Percentiles rank a stretch among this genome's conserved stretches.
Evolutionary conservation across 805 yeast species (phyloP).

Genomic region (Clavispora vitiphila): DNA sequence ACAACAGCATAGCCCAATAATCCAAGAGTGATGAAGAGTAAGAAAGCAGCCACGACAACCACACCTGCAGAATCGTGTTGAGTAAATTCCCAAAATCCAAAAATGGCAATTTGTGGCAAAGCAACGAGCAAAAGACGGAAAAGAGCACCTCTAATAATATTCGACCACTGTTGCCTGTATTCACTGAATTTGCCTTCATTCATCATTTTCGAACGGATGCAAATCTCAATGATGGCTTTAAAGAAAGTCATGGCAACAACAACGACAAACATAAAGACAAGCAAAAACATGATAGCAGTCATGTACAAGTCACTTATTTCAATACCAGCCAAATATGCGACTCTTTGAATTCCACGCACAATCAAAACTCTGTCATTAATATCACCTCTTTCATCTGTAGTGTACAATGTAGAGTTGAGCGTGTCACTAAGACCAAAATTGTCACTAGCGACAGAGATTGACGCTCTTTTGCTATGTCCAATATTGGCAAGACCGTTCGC

Average conservation of each 20-base stretch:
- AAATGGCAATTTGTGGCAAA: slow-evolving; percentile 77
- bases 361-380: slow-evolving; percentile 68
- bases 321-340: slow-evolving; percentile 75
- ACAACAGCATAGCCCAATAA: slow-evolving; percentile 68
- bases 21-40: slow-evolving; percentile 52
- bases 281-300: slow-evolving; percentile 79
- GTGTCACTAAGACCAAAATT: slow-evolving; percentile 40
- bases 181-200: slow-evolving; percentile 63
- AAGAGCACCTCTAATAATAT: slow-evolving; percentile 82
- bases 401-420: slow-evolving; percentile 48
- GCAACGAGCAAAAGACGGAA: slow-evolving; percentile 80
- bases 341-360: slow-evolving; percentile 88
- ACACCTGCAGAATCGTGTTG: slow-evolving; percentile 79
- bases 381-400: slow-evolving; percentile 63
- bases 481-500: slow-evolving; percentile 10
- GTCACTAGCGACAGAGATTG: slow-evolving; percentile 37
- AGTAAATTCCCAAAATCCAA: slow-evolving; percentile 88
- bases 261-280: slow-evolving; percentile 67
- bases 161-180: slow-evolving; percentile 77
- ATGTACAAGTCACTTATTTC: slow-evolving; percentile 83
- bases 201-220: slow-evolving; percentile 53
- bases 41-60: slow-evolving; percentile 70
- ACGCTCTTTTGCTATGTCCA: slow-evolving; percentile 23
- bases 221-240: slow-evolving; percentile 65
- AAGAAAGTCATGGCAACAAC: slow-evolving; percentile 52